Evolutionary conservation across 2,329 filamentous ascomycete genomes (phyloP), one percentile per base, ranked within the genome.

Genomic region (Exophiala aquamarina): DNA sequence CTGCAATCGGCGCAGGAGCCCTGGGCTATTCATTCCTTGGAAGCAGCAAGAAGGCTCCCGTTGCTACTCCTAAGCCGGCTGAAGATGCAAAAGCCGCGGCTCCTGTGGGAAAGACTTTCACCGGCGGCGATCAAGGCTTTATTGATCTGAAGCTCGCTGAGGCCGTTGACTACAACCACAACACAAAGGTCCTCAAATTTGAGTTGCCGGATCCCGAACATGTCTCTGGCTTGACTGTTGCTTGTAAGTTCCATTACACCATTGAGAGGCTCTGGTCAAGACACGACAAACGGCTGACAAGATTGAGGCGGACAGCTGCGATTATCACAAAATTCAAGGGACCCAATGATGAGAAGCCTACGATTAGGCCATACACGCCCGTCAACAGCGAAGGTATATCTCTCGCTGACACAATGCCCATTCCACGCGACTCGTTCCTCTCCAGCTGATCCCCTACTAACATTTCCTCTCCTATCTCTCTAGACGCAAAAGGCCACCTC

Each of bases 111-210:
- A 76, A 76, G 65, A 74, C 77, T 48, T 85, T 97, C 68, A 87
- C 79, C 26, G 91, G 92, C 58, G 89, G 89, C 57, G 89, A 95
- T 53, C 90, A 96, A 71, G 91, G 89, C 58, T 97, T 90, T 72
- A 69, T 96, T 55, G 83, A 83, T 54, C 78, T 97, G 59, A 84
- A 87, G 72, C 77, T 97, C 47, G 81, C 89, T 47, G 82, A 85
- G 46, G 79, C 90, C 40, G 86, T 95, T 72, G 72, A 76, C 36
- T 71, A 96, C 73, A 96, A 89, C 76, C 87, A 91, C 78, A 97
- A 97, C 78, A 94, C 90, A 61, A 97, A 97, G 83, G 84, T 81
- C 61, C 78, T 97, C 66, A 84, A 87, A 61, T 97, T 98, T 72
- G 83, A 85, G 62, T 82, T 97, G 34, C 88, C 89, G 13, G 87